Evolutionary conservation across 2,329 filamentous ascomycete species (phyloP).

Genomic region (Fusarium nelsonii): DNA sequence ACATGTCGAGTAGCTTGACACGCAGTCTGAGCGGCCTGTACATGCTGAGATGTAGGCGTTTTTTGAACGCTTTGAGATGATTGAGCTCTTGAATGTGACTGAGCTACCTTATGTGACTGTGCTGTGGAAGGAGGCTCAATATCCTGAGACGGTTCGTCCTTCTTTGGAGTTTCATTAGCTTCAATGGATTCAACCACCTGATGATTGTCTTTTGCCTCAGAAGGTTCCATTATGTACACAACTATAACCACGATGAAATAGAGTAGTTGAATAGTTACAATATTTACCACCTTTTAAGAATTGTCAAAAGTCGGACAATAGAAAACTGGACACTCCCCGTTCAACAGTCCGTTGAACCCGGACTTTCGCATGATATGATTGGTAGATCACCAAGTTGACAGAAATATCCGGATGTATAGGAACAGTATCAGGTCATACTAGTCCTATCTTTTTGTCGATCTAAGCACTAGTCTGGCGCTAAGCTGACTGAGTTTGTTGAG

Average conservation of each 20-base stretch:
- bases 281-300: background rate
- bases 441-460: background rate
- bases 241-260: background rate
- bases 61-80: background rate
- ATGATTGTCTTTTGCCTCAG: background rate
- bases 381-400: background rate
- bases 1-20: background rate
- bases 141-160: background rate
- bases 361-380: background rate
- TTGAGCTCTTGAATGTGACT: background rate
- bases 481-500: slow-evolving; percentile 10
- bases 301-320: background rate
- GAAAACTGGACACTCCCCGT: slow-evolving; percentile 1
- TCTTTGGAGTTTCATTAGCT: background rate
- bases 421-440: too few relatives aligned
- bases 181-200: background rate
- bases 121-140: background rate
- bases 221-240: background rate
- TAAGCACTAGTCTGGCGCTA: background rate
- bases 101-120: too few relatives aligned
- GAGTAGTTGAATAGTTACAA: background rate
- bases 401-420: background rate
- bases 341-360: background rate
- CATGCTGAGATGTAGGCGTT: too few relatives aligned
- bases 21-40: too few relatives aligned